Percentiles rank a stretch among this genome's conserved stretches.
Evolutionary conservation across 495 filamentous ascomycete genomes (phyloP).

Genomic region (Aspergillus nidulans): DNA sequence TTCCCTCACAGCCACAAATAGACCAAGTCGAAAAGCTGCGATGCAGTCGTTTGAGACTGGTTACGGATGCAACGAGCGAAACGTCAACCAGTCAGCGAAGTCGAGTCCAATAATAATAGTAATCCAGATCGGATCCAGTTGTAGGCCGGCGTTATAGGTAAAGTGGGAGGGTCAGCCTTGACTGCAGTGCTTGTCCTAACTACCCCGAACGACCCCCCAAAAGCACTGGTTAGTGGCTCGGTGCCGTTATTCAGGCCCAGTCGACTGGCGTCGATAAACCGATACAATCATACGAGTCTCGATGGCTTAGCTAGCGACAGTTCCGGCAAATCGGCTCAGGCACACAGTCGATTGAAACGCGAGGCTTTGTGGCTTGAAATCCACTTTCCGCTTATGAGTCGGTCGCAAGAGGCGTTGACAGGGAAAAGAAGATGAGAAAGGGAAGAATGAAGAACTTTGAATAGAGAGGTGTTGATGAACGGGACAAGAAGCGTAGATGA

Average conservation of each 20-base stretch:
- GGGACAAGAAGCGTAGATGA: no score
- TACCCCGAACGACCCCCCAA: no score
- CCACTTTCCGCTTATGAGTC: conserved; percentile 10
- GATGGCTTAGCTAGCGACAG: conserved; percentile 12
- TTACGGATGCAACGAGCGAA: not conserved
- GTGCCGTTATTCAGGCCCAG: conserved; percentile 13
- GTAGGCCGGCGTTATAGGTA: conserved; percentile 14
- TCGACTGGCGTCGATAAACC: not conserved
- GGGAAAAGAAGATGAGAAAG: not conserved
- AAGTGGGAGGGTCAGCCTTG: not conserved
- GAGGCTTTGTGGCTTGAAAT: conserved; percentile 1
- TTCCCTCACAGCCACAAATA: conserved; percentile 9
- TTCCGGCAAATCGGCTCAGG: conserved; percentile 5
- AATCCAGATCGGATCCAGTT: not conserved
- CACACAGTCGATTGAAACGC: not conserved
- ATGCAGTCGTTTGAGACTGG: not conserved
- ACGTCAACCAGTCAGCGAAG: not conserved
- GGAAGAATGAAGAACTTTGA: not conserved
- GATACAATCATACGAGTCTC: conserved; percentile 4
- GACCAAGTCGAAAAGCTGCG: conserved; percentile 1
- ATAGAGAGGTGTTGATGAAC: not conserved
- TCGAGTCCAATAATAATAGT: not conserved
- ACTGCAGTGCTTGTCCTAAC: not conserved
- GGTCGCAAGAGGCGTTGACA: conserved; percentile 2
- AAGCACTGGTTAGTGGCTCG: conserved; percentile 5